These are phyloP conservation scores for Neurospora sp. DNA, from an alignment of 495 filamentous ascomycete species.

Conservation along the genomic window DNA sequence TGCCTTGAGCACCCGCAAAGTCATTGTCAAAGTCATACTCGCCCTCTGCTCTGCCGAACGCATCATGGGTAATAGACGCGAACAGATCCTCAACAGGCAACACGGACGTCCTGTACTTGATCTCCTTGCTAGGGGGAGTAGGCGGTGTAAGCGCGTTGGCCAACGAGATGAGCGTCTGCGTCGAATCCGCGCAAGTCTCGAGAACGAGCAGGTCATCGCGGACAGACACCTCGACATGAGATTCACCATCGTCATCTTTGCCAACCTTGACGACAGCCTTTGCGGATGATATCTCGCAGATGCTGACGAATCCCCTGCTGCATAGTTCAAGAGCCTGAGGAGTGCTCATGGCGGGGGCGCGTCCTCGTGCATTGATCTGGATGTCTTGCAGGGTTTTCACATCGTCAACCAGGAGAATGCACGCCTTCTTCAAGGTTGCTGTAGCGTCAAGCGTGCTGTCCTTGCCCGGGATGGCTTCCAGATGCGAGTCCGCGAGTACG, in stretches of 20 bases:
- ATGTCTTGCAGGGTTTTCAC: slow-evolving; percentile 12
- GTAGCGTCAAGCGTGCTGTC: slow-evolving; percentile 48
- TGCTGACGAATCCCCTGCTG: slow-evolving; percentile 65
- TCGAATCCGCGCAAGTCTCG: slow-evolving; percentile 95
- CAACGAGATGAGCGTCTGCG: slow-evolving; percentile 77
- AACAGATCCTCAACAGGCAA: slow-evolving; percentile 81
- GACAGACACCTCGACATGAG: slow-evolving; percentile 68
- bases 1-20: slow-evolving; percentile 33
- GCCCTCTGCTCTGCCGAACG: slow-evolving; percentile 51
- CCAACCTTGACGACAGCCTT: slow-evolving; percentile 48
- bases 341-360: slow-evolving; percentile 27
- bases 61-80: slow-evolving; percentile 78
- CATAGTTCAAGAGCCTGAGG: slow-evolving; percentile 57
- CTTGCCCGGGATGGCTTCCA: slow-evolving; percentile 52
- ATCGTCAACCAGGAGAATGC: slow-evolving; percentile 76
- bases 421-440: slow-evolving; percentile 65
- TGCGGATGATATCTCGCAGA: slow-evolving; percentile 76
- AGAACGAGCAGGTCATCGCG: slow-evolving; percentile 78
- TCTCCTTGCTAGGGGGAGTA: slow-evolving; percentile 62
- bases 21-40: slow-evolving; percentile 48
- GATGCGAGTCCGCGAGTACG: slow-evolving; percentile 65
- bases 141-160: slow-evolving; percentile 77
- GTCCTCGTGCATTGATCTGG: slow-evolving; percentile 40
- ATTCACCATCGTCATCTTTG: slow-evolving; percentile 41
- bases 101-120: slow-evolving; percentile 80